Conservation (phyloP, 148 eudicot genomes). For the Cornus suecica region DNA sequence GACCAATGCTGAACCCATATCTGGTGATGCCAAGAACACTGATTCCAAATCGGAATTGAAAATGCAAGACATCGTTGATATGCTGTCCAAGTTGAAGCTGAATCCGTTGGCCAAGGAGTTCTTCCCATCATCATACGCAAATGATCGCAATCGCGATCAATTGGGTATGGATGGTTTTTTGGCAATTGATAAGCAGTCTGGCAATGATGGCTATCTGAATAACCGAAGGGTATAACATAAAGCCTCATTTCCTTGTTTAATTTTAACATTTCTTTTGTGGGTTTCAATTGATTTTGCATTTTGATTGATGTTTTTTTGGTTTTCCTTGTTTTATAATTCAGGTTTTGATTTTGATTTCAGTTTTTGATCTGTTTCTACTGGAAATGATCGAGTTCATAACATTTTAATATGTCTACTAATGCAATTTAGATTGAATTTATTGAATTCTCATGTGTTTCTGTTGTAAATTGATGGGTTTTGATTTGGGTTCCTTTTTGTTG, state of each 20-base stretch:
- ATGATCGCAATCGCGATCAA: slow-evolving; percentile 38
- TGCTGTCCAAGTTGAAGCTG: slow-evolving; percentile 61
- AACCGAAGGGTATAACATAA: slow-evolving; percentile 66
- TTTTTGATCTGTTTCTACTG: background rate
- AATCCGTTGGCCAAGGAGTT: slow-evolving; percentile 92
- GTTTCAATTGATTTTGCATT: slow-evolving; percentile 13
- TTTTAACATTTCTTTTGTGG: background rate
- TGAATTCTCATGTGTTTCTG: background rate
- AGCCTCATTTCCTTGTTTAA: background rate
- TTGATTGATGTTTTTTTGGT: slow-evolving; percentile 18
- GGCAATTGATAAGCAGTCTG: slow-evolving; percentile 32
- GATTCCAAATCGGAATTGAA: slow-evolving; percentile 57
- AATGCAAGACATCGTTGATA: slow-evolving; percentile 59
- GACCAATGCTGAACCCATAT: slow-evolving; percentile 7
- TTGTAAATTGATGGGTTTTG: background rate
- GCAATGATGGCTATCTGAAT: slow-evolving; percentile 37
- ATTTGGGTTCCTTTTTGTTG: background rate
- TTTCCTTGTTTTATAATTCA: background rate
- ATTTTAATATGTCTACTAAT: slow-evolving; percentile 7
- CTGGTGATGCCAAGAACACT: slow-evolving; percentile 25
- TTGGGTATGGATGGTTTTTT: slow-evolving; percentile 29
- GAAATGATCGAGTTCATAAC: slow-evolving; percentile 9
- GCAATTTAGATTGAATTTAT: background rate
- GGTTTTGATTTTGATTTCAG: background rate
- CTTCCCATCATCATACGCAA: slow-evolving; percentile 54